phyloP scores from a whole-genome alignment of 2,329 filamentous ascomycete genomes.

The Neophaeococcomyces mojaviensis region DNA sequence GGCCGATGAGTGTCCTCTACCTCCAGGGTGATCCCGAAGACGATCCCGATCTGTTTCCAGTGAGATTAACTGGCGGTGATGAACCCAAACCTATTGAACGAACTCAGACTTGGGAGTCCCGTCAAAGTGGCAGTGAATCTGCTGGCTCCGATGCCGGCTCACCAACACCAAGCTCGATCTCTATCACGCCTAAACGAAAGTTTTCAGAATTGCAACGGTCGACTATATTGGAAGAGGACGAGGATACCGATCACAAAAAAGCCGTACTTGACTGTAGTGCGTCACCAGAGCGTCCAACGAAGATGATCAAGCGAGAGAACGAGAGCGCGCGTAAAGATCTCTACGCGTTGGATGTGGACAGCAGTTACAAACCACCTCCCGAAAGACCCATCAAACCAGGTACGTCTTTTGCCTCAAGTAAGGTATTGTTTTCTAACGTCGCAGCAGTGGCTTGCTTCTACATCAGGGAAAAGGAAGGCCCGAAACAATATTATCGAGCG shows the following conservation, averaged over 20 bases:
- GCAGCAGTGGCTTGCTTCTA: constrained; percentile 77
- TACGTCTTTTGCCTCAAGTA: constrained; percentile 30
- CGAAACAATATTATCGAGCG: constrained; percentile 65
- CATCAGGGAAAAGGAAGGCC: constrained; percentile 49
- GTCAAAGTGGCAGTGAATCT: constrained; percentile 28
- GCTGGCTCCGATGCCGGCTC: constrained; percentile 30
- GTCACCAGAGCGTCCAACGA: constrained; percentile 12
- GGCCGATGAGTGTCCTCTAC: constrained; percentile 35
- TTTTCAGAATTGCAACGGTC: constrained; percentile 20
- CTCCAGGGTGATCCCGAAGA: constrained; percentile 38
- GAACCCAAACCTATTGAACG: constrained; percentile 27
- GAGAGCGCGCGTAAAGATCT: constrained; percentile 15
- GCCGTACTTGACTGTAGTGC: constrained; percentile 1
- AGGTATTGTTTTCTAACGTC: constrained; percentile 27
- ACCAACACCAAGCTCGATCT: constrained; percentile 34
- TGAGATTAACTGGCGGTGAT: constrained; percentile 31
- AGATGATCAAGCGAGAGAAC: constrained; percentile 16
- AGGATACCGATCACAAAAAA: constrained; percentile 14
- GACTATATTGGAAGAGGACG: constrained; percentile 17
- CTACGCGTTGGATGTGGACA: constrained; percentile 66
- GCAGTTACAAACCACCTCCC: constrained; percentile 67
- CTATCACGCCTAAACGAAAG: constrained; percentile 36
- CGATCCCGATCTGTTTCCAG: constrained; percentile 38
- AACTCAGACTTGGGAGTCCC: constrained; percentile 27
- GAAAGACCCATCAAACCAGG: constrained; percentile 60